Percentiles rank a stretch among this genome's conserved stretches.
These are phyloP conservation scores for Cladosporium sp. DNA, from an alignment of 2,329 filamentous ascomycete genomes.

Conservation along the genomic window DNA sequence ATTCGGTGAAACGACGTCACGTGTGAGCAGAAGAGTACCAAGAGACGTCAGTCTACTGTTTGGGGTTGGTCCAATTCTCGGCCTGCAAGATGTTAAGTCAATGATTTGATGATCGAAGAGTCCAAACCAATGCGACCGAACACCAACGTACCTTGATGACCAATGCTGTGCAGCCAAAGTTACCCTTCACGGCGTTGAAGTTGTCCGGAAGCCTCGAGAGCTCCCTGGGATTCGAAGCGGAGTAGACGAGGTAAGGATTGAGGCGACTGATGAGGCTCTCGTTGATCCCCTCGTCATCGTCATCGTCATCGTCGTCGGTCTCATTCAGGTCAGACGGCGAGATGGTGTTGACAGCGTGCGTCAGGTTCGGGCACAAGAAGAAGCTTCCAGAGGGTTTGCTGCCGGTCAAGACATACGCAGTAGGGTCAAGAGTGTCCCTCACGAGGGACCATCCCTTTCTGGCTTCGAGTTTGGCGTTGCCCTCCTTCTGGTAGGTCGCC, in stretches of 20 bases:
- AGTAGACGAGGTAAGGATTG: background rate
- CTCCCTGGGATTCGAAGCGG: background rate
- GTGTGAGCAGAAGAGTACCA: background rate
- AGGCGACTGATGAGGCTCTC: too few relatives aligned
- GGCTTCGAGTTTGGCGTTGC: conserved; percentile 3
- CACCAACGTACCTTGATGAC: background rate
- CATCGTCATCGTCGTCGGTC: background rate
- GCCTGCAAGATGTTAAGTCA: background rate
- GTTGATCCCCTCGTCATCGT: too few relatives aligned
- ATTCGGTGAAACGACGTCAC: too few relatives aligned
- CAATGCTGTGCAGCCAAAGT: background rate
- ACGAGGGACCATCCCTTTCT: background rate
- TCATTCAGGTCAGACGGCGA: background rate
- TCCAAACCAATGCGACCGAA: background rate
- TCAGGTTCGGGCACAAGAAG: background rate
- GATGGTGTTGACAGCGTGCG: background rate
- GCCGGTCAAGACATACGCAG: background rate
- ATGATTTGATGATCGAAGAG: background rate
- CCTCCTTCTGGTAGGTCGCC: conserved; percentile 1
- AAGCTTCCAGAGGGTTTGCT: background rate
- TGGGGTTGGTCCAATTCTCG: background rate
- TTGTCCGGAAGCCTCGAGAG: too few relatives aligned
- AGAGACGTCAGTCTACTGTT: background rate
- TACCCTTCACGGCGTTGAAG: background rate
- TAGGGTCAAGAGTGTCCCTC: background rate